These are phyloP conservation scores for Phytophthora syringae DNA, from an alignment of 352 stramenopile genomes.

Conservation along the genomic window DNA sequence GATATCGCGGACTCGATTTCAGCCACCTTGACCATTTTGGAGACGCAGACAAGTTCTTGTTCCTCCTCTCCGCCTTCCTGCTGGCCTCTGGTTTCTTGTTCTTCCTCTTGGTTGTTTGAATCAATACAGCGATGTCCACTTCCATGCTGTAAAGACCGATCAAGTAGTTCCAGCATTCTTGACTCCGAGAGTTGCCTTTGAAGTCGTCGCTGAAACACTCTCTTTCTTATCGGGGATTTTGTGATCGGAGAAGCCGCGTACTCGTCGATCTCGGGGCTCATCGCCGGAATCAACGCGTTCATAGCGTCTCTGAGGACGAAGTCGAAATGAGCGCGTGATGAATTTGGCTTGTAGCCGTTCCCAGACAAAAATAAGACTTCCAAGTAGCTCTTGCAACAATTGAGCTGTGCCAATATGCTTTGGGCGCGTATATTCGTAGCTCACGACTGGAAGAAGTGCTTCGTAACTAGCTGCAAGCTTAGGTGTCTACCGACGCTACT, in stretches of 20 bases:
- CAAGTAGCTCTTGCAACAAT: too few relatives aligned
- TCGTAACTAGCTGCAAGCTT: slow-evolving; percentile 7
- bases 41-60: slow-evolving; percentile 79
- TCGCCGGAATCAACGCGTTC: background rate
- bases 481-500: slow-evolving; percentile 3
- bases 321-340: background rate
- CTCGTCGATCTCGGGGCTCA: slow-evolving; percentile 37
- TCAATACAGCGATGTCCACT: background rate
- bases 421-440: too few relatives aligned
- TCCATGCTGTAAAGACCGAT: slow-evolving; percentile 47
- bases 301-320: background rate
- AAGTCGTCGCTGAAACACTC: slow-evolving; percentile 59
- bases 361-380: too few relatives aligned
- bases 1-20: slow-evolving; percentile 11
- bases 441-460: too few relatives aligned
- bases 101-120: slow-evolving; percentile 37
- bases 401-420: slow-evolving; percentile 33
- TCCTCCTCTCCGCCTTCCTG: slow-evolving; percentile 54
- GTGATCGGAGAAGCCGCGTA: background rate
- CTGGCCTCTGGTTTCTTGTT: slow-evolving; percentile 21
- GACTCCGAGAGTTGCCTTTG: slow-evolving; percentile 73
- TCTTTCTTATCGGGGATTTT: slow-evolving; percentile 18
- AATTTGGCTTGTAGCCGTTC: too few relatives aligned
- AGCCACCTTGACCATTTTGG: slow-evolving; percentile 64
- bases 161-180: slow-evolving; percentile 71